Base-by-base conservation (phyloP, 768 basidiomycete genomes). In the Xerocomus potaroensis region DNA sequence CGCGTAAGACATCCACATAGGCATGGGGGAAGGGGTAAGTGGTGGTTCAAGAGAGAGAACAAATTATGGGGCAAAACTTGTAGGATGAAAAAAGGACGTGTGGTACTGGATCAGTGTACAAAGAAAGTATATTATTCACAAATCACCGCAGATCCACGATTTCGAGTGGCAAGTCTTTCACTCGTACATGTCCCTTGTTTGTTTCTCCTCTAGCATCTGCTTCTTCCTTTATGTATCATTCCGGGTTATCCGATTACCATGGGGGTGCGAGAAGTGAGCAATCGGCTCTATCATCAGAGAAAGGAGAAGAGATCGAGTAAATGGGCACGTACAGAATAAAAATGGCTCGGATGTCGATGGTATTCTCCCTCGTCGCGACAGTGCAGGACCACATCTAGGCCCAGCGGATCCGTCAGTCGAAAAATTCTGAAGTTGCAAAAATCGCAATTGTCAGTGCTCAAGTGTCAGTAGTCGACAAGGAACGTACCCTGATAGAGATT, bases 371-470 rank as follows among this genome's bases (percentile, higher is more conserved):
- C 84, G 32, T 72, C 79, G 2, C 63, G 72, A 61, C 92, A 94
- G 0, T 70, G 64, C 24, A 87, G 62, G 22, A 95, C 81, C 1
- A 81, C 78, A 51, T 83, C 70, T 32, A 96, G 64, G 3, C 92
- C 92, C 0, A 83, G 86, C 0, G 91, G 91, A 62, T 92, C 88
- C 0, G 92, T 95, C 5, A 94, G 68, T 12, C 92, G 86, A 71
- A 92, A 91, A 39, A 92, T 87, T 1, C 90, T 91, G 72, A 87
- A 90, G 56, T 88, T 55, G 22, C 12, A 29, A 22, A 11, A n/a
- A n/a, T n/a, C n/a, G n/a, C n/a, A 2, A 15, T 30, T 1, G 14
- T 31, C 7, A 8, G 26, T 27, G 16, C 27, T 33, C 22, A 22
- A 47, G 30, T 36, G 32, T 41, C 26, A 8, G 15, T 14, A 6